A percentile compares a stretch with the other conserved stretches of the same genome.
phyloP scores from a whole-genome alignment of 352 stramenopile genomes.

The Globisporangium takayamanum region DNA sequence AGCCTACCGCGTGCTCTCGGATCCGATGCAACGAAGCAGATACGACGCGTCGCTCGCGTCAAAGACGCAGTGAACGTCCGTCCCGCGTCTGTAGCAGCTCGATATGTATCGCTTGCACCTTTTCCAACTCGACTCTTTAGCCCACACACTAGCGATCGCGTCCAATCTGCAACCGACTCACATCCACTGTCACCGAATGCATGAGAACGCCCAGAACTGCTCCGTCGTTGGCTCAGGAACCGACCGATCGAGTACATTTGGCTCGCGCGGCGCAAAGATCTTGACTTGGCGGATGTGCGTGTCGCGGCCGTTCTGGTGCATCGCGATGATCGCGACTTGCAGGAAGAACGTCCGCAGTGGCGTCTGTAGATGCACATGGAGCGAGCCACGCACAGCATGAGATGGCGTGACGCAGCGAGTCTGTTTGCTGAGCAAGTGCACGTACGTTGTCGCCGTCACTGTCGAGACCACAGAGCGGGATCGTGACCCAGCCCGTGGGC shows the following conservation, averaged over 20 bases:
- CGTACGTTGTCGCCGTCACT: conserved; percentile 38
- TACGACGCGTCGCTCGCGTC: too few relatives aligned
- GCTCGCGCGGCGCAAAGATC: conserved; percentile 80
- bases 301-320: conserved; percentile 98
- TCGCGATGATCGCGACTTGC: conserved; percentile 93
- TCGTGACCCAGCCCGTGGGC: conserved; percentile 92
- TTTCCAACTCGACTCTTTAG: too few relatives aligned
- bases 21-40: too few relatives aligned
- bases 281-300: conserved; percentile 95
- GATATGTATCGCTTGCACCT: too few relatives aligned
- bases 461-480: conserved; percentile 51
- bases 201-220: conserved; percentile 63
- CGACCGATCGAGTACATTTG: conserved; percentile 40
- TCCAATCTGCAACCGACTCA: too few relatives aligned
- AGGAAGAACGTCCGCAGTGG: conserved; percentile 91
- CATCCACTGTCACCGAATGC: conserved; percentile 30
- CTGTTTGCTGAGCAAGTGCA: too few relatives aligned
- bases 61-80: too few relatives aligned
- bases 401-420: too few relatives aligned
- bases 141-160: too few relatives aligned
- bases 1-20: too few relatives aligned
- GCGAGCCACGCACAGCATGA: background rate
- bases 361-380: background rate
- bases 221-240: conserved; percentile 53
- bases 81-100: too few relatives aligned